Evolutionary conservation across 1,284 basidiomycete species (phyloP).

Genomic region (Austroboletus novae-zelandiae): DNA sequence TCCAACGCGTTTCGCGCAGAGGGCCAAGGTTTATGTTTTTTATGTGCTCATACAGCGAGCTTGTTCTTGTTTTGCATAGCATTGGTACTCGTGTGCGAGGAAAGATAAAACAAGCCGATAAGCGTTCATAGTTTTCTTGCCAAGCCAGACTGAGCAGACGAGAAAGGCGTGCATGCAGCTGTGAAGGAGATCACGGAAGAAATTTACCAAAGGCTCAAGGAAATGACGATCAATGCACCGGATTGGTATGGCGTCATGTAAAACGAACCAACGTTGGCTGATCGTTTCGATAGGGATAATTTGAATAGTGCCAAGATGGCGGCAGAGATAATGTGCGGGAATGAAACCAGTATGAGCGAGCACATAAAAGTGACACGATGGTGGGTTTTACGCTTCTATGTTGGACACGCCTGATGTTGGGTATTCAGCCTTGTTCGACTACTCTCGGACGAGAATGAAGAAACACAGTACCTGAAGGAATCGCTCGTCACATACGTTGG

Average conservation of each 20-base stretch:
- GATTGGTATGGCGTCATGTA: slow-evolving; percentile 54
- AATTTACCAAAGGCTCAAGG: slow-evolving; percentile 50
- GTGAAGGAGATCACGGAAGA: slow-evolving; percentile 62
- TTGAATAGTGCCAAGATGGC: slow-evolving; percentile 58
- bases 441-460: slow-evolving; percentile 7
- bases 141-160: slow-evolving; percentile 34
- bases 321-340: slow-evolving; percentile 57
- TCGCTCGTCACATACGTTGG: slow-evolving; percentile 58
- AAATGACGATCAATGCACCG: slow-evolving; percentile 65
- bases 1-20: slow-evolving; percentile 26
- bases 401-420: background rate
- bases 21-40: slow-evolving; percentile 22
- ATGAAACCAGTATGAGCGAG: slow-evolving; percentile 47
- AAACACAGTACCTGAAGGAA: slow-evolving; percentile 29
- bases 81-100: background rate
- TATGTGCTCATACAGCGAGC: slow-evolving; percentile 10
- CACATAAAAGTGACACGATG: slow-evolving; percentile 58
- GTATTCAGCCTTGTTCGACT: background rate
- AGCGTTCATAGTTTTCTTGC: slow-evolving; percentile 42
- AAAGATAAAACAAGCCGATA: slow-evolving; percentile 53
- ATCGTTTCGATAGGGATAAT: slow-evolving; percentile 49
- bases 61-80: background rate
- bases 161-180: slow-evolving; percentile 46
- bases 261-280: background rate
- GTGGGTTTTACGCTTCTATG: slow-evolving; percentile 30